A percentile compares a stretch with the other conserved stretches of the same genome.
Conservation (phyloP, 2,329 filamentous ascomycete species). For the Dactylellina haptotyla region DNA sequence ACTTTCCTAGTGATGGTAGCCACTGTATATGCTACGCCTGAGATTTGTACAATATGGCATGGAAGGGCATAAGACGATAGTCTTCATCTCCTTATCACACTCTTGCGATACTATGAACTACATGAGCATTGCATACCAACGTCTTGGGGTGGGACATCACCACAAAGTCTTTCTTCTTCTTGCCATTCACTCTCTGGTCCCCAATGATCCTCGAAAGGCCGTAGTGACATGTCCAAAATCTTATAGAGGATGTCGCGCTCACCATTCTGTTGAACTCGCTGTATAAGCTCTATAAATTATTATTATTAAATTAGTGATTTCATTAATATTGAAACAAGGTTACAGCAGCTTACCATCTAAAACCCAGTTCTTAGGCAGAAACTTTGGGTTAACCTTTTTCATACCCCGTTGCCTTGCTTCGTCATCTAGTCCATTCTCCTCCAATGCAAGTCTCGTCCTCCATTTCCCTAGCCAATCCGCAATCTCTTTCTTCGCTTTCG, state of each 20-base stretch:
- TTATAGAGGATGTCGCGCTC: conserved; percentile 81
- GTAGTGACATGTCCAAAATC: conserved; percentile 82
- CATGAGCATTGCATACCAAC: conserved; percentile 94
- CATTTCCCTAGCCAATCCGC: conserved; percentile 84
- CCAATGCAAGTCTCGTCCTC: conserved; percentile 66
- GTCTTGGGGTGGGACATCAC: conserved; percentile 81
- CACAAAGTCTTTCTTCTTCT: conserved; percentile 84
- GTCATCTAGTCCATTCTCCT: conserved; percentile 65
- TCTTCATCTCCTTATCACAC: background rate
- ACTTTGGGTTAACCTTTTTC: conserved; percentile 91
- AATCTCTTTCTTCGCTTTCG: conserved; percentile 73
- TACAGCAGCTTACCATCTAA: conserved; percentile 68
- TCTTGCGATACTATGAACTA: conserved; percentile 74
- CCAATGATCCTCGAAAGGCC: conserved; percentile 87
- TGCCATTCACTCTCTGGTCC: conserved; percentile 67
- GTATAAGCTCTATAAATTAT: conserved; percentile 75
- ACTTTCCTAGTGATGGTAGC: no score
- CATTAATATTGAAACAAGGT: background rate
- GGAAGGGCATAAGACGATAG: no score
- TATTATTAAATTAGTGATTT: background rate
- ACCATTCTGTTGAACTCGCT: conserved; percentile 82
- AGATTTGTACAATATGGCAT: no score
- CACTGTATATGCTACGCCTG: no score
- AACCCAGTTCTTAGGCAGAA: conserved; percentile 89
- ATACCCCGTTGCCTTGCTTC: conserved; percentile 74